These are phyloP conservation scores for Sugiyamaella qingdaonensis DNA, from an alignment of 805 yeast genomes.

Conservation along the genomic window DNA sequence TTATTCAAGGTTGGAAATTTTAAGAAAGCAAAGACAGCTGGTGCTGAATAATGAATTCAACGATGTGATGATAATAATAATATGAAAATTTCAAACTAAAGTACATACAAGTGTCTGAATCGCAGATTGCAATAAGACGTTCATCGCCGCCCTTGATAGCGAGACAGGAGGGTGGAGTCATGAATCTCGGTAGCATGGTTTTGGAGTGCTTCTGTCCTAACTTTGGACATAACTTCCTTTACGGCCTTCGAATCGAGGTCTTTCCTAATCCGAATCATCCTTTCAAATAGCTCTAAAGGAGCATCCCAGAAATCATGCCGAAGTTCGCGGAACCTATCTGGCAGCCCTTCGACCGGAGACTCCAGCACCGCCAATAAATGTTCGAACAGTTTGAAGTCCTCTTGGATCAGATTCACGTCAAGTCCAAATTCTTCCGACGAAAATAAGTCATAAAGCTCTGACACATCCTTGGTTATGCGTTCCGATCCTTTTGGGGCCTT, in stretches of 20 bases:
- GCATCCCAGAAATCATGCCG: slow-evolving; percentile 70
- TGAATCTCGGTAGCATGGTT: slow-evolving; percentile 13
- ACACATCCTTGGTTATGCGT: slow-evolving; percentile 58
- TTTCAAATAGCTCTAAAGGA: slow-evolving; percentile 64
- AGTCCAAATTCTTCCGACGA: slow-evolving; percentile 38
- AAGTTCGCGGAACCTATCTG: slow-evolving; percentile 57
- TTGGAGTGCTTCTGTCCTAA: slow-evolving; percentile 22
- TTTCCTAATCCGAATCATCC: slow-evolving; percentile 47
- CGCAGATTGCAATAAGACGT: not conserved
- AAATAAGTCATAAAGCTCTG: slow-evolving; percentile 51
- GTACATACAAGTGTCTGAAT: not conserved
- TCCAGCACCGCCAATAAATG: slow-evolving; percentile 54
- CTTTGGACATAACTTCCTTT: slow-evolving; percentile 32
- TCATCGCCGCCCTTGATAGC: slow-evolving; percentile 1
- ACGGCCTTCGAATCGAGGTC: slow-evolving; percentile 33
- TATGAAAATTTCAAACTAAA: not conserved
- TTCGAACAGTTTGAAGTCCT: slow-evolving; percentile 57
- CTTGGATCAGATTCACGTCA: slow-evolving; percentile 35
- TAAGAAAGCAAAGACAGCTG: not conserved
- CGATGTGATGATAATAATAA: not conserved
- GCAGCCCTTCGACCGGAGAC: slow-evolving; percentile 44
- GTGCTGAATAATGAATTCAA: not conserved
- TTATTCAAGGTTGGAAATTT: not conserved
- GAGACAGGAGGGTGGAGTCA: slow-evolving; percentile 17
- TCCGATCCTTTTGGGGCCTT: slow-evolving; percentile 38